These are phyloP conservation scores for Lasiosphaeriaceae sp. DNA, from an alignment of 495 filamentous ascomycete genomes.

Conservation along the genomic window DNA sequence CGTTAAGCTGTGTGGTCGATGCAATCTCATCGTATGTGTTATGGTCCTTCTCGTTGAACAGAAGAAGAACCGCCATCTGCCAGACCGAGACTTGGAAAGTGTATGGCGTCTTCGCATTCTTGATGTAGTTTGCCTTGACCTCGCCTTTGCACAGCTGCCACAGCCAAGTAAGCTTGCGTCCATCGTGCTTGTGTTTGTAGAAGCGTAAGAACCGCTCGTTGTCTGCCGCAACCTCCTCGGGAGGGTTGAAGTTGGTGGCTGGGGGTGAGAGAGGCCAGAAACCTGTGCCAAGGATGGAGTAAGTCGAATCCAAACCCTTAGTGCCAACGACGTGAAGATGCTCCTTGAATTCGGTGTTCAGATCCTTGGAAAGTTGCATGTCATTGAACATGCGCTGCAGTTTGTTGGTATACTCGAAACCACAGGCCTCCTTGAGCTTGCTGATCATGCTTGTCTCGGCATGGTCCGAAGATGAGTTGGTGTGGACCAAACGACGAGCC, in stretches of 20 bases:
- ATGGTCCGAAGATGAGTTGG: constrained; percentile 91
- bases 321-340: constrained; percentile 47
- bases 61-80: constrained; percentile 93
- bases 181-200: constrained; percentile 93
- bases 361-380: constrained; percentile 96
- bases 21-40: constrained; percentile 84
- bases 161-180: constrained; percentile 93
- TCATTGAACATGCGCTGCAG: constrained; percentile 99
- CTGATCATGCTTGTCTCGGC: constrained; percentile 99
- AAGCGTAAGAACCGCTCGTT: constrained; percentile 85
- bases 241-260: constrained; percentile 79
- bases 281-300: constrained; percentile 88
- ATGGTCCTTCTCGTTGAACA: constrained; percentile 90
- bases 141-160: constrained; percentile 99
- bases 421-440: constrained; percentile 98
- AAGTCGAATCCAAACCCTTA: constrained; percentile 63
- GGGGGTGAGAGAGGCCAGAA: constrained; percentile 95
- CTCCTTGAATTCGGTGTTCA: constrained; percentile 78
- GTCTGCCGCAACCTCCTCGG: constrained; percentile 76
- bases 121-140: constrained; percentile 88
- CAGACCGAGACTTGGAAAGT: constrained; percentile 97
- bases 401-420: constrained; percentile 99
- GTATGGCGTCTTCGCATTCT: constrained; percentile 80
- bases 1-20: constrained; percentile 69
- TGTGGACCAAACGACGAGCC: constrained; percentile 90